phyloP scores from a whole-genome alignment of 176 grass and related monocot species.

The Sorghum bicolor region Sorghum_bicolor_NCBIv3 NC_012875.2:55694001-55694500 shows the following conservation, averaged over 20 bases:
- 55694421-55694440: conserved; percentile 13
- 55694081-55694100: conserved; percentile 70
- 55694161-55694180: conserved; percentile 91
- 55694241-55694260: not conserved
- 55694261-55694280: not conserved
- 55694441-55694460: not conserved
- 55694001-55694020: conserved; percentile 16
- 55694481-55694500: conserved; percentile 52
- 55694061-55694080: conserved; percentile 22
- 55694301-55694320: not conserved
- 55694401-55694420: conserved; percentile 9
- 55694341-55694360: not conserved
- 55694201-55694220: conserved; percentile 8
- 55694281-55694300: not conserved
- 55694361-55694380: not conserved
- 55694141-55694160: conserved; percentile 96
- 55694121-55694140: conserved; percentile 96
- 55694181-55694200: conserved; percentile 45
- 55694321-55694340: conserved; percentile 1
- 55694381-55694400: not conserved
- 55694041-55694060: conserved; percentile 22
- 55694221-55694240: not conserved
- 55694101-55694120: conserved; percentile 92
- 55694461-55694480: conserved; percentile 14
- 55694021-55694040: conserved; percentile 9